Evolutionary conservation across 192 early-diverging fungal genomes (phyloP).

Genomic region (Backusella psychrophila): DNA sequence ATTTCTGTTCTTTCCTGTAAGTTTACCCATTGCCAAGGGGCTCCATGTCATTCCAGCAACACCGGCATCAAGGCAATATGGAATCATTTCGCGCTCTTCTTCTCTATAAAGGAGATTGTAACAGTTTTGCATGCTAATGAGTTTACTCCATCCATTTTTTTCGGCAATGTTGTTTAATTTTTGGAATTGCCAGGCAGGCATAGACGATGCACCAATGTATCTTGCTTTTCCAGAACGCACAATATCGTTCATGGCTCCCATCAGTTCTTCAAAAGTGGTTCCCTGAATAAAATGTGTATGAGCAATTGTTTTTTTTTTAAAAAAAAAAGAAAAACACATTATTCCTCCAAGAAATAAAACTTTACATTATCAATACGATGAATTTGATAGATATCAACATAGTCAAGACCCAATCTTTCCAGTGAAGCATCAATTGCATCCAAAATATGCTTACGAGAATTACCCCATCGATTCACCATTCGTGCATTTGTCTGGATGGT

Average conservation of each 20-base stretch:
- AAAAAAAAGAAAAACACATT: neutral
- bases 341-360: neutral
- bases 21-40: constrained; percentile 44
- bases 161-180: constrained; percentile 46
- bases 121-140: constrained; percentile 47
- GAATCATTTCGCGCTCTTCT: constrained; percentile 58
- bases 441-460: constrained; percentile 30
- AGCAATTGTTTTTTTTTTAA: neutral
- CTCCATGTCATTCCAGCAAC: constrained; percentile 50
- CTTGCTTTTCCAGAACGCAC: constrained; percentile 41
- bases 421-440: constrained; percentile 30
- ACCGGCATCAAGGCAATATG: constrained; percentile 40
- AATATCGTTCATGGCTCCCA: constrained; percentile 38
- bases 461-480: constrained; percentile 21
- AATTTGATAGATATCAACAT: constrained; percentile 56
- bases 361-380: constrained; percentile 33
- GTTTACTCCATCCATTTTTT: constrained; percentile 48
- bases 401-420: constrained; percentile 29
- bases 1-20: constrained; percentile 30
- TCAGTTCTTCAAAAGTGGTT: constrained; percentile 42
- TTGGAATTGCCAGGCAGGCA: constrained; percentile 47
- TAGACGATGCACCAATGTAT: constrained; percentile 36
- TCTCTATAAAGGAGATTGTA: constrained; percentile 49
- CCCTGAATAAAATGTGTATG: constrained; percentile 11
- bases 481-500: neutral